Conservation (phyloP, 352 stramenopile genomes). For the Phytophthora pluvialis region DNA sequence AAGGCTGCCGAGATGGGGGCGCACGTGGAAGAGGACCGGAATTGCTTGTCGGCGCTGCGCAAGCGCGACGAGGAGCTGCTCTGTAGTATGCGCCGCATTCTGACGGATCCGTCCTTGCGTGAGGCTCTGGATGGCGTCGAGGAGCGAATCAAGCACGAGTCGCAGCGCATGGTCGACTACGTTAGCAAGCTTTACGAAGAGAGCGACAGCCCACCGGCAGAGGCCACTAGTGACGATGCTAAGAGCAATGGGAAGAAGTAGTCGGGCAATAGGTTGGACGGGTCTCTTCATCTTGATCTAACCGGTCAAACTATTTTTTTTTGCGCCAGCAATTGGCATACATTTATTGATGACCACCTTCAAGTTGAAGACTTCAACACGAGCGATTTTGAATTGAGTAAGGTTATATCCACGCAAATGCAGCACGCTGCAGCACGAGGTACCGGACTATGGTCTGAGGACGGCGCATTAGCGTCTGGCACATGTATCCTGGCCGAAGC, state of each 20-base stretch:
- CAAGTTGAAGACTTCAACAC: no score
- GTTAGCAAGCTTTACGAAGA: constrained; percentile 59
- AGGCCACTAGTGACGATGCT: not conserved
- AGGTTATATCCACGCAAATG: no score
- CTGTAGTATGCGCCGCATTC: constrained; percentile 33
- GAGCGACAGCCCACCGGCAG: constrained; percentile 1
- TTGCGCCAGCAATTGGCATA: no score
- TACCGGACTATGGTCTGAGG: no score
- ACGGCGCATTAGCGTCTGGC: no score
- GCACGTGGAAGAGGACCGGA: constrained; percentile 59
- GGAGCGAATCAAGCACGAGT: constrained; percentile 53
- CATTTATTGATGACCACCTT: no score
- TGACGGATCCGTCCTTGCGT: constrained; percentile 30
- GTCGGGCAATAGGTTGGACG: not conserved
- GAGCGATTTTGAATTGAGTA: no score
- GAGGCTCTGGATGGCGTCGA: constrained; percentile 39
- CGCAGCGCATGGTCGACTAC: constrained; percentile 70
- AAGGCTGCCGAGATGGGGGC: constrained; percentile 46
- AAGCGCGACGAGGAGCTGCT: constrained; percentile 64
- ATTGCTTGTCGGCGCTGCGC: constrained; percentile 51
- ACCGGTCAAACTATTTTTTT: no score
- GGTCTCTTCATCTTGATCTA: no score
- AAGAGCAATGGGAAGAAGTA: constrained; percentile 38
- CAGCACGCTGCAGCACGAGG: no score
- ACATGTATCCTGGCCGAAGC: no score